A percentile compares a stretch with the other conserved stretches of the same genome.
Evolutionary conservation across 306 rosid genomes (phyloP).

Genomic region (Acacia crassicarpa): DNA sequence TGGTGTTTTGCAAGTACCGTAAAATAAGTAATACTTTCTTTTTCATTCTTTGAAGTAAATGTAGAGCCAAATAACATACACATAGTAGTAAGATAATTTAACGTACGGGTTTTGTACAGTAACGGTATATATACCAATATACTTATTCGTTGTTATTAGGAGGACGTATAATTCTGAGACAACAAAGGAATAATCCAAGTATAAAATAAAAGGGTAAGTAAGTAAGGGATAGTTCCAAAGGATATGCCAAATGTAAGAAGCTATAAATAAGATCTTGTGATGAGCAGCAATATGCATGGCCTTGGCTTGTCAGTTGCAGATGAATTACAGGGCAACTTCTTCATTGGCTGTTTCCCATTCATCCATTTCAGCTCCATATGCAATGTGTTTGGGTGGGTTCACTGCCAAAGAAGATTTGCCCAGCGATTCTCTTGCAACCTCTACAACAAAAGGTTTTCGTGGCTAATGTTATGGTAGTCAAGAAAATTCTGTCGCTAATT

Average conservation of each 20-base stretch:
- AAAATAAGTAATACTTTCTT: neutral
- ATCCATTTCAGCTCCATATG: neutral
- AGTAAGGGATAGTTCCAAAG: constrained; percentile 45
- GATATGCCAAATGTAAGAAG: constrained; percentile 47
- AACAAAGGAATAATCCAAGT: neutral
- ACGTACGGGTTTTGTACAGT: neutral
- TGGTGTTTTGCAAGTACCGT: too few relatives aligned
- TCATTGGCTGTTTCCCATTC: constrained; percentile 60
- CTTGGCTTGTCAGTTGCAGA: constrained; percentile 27
- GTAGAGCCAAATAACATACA: neutral
- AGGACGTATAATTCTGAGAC: neutral
- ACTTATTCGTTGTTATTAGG: neutral
- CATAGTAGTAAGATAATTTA: too few relatives aligned
- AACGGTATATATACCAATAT: too few relatives aligned
- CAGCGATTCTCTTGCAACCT: constrained; percentile 50
- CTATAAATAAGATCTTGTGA: constrained; percentile 26
- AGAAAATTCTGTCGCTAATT: too few relatives aligned
- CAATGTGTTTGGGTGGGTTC: constrained; percentile 15
- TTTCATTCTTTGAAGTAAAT: too few relatives aligned
- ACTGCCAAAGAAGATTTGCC: constrained; percentile 80
- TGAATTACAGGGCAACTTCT: constrained; percentile 67
- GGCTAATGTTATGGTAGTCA: neutral
- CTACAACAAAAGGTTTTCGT: neutral
- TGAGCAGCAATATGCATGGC: neutral
- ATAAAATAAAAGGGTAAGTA: neutral